Conservation (phyloP, 2,329 filamentous ascomycete species). For the Blumeria hordei region DNA sequence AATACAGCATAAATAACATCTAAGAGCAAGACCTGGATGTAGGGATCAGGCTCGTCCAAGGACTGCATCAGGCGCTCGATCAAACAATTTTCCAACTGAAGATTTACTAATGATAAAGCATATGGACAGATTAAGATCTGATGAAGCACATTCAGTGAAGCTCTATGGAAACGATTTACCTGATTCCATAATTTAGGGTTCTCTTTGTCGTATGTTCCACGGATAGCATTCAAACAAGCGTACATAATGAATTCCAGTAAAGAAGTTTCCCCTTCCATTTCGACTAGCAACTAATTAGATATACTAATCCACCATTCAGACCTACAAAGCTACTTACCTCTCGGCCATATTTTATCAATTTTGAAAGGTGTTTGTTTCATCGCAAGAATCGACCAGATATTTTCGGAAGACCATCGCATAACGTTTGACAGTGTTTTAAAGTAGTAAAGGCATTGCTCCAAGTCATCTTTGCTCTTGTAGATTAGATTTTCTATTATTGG, state of each 20-base stretch:
- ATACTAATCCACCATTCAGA: background rate
- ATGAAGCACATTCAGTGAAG: constrained; percentile 43
- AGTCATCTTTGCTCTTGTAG: constrained; percentile 36
- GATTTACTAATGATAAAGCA: constrained; percentile 29
- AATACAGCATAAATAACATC: constrained; percentile 55
- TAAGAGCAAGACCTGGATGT: constrained; percentile 53
- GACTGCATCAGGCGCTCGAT: constrained; percentile 42
- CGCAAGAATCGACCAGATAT: constrained; percentile 46
- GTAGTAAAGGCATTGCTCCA: constrained; percentile 58
- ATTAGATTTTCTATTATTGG: background rate
- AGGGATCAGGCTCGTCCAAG: constrained; percentile 35
- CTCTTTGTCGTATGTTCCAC: constrained; percentile 17
- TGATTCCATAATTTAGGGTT: constrained; percentile 21
- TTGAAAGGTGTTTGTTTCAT: constrained; percentile 28
- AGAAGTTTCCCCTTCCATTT: constrained; percentile 29
- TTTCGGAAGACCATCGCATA: constrained; percentile 40
- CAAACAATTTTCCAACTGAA: constrained; percentile 46
- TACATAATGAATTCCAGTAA: constrained; percentile 45
- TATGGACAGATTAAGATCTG: constrained; percentile 43
- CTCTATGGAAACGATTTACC: constrained; percentile 44
- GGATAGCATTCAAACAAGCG: constrained; percentile 38
- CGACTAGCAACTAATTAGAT: constrained; percentile 17
- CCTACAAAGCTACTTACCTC: background rate
- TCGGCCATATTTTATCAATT: background rate
- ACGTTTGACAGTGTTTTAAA: constrained; percentile 51